These are phyloP conservation scores for Glycine soja DNA, from an alignment of 306 rosid genomes.

Conservation along the genomic window DNA sequence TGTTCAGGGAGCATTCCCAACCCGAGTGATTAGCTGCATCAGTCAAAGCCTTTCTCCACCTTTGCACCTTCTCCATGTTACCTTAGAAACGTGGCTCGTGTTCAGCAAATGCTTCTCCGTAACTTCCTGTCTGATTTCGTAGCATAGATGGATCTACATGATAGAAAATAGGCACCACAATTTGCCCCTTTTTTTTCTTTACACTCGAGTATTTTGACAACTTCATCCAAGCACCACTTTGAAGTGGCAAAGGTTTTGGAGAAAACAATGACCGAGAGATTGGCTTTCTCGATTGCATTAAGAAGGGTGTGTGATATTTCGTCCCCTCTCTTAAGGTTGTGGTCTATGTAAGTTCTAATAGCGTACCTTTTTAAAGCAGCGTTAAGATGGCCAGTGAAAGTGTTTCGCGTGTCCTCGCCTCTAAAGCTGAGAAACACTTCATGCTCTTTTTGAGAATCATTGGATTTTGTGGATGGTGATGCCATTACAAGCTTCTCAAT, in stretches of 20 bases:
- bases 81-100: neutral
- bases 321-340: constrained; percentile 26
- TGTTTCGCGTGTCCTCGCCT: constrained; percentile 33
- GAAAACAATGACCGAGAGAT: constrained; percentile 29
- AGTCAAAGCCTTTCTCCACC: constrained; percentile 32
- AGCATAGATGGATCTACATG: neutral
- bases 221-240: constrained; percentile 35
- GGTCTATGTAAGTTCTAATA: constrained; percentile 27
- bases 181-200: neutral
- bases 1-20: neutral
- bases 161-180: constrained; percentile 41
- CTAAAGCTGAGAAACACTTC: constrained; percentile 31
- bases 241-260: constrained; percentile 27
- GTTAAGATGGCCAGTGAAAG: constrained; percentile 32
- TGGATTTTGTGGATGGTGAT: too few species aligned
- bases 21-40: constrained; percentile 31
- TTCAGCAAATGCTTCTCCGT: neutral
- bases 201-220: constrained; percentile 32
- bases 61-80: neutral
- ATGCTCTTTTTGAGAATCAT: neutral
- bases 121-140: constrained; percentile 22
- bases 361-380: constrained; percentile 30
- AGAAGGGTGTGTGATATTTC: neutral
- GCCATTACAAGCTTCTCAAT: too few species aligned
- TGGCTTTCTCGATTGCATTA: neutral